Percentiles rank a stretch among this genome's conserved stretches.
phyloP scores from a whole-genome alignment of 441 rosid species.

The Theobroma grandiflorum region DNA sequence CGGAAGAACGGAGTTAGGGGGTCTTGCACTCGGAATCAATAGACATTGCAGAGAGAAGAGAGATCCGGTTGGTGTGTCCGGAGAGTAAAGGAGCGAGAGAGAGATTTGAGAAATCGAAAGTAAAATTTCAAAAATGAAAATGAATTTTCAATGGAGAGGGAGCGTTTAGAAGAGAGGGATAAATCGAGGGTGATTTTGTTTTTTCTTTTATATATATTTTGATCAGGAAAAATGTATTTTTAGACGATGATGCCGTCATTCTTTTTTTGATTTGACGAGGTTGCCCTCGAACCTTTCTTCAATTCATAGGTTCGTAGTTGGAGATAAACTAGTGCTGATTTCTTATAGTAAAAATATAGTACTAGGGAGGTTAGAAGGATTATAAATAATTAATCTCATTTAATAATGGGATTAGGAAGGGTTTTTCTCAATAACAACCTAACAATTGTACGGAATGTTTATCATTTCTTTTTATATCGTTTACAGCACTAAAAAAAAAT shows the following conservation, averaged over 20 bases:
- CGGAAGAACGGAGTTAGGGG: conserved; percentile 38
- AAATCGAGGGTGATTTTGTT: conserved; percentile 5
- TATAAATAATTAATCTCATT: neutral
- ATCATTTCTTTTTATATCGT: neutral
- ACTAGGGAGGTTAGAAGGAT: neutral
- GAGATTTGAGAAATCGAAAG: conserved; percentile 36
- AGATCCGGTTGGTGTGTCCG: conserved; percentile 35
- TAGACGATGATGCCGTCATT: conserved; percentile 30
- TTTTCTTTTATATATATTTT: neutral
- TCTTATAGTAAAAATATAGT: no score
- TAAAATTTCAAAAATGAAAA: conserved; percentile 35
- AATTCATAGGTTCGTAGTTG: neutral
- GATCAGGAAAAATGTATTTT: neutral
- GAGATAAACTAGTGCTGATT: neutral
- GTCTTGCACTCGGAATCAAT: conserved; percentile 34
- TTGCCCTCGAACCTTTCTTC: conserved; percentile 27
- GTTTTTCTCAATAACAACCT: neutral
- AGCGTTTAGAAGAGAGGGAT: conserved; percentile 29
- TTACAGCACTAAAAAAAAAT: neutral
- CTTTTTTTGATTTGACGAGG: conserved; percentile 24
- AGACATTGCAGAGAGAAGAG: conserved; percentile 38
- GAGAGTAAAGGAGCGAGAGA: conserved; percentile 17
- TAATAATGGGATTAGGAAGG: neutral
- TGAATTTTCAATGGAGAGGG: conserved; percentile 25
- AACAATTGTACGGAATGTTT: neutral